Evolutionary conservation across 73 alveolate species (phyloP).

Genomic region (Tetrahymena elliotti): DNA sequence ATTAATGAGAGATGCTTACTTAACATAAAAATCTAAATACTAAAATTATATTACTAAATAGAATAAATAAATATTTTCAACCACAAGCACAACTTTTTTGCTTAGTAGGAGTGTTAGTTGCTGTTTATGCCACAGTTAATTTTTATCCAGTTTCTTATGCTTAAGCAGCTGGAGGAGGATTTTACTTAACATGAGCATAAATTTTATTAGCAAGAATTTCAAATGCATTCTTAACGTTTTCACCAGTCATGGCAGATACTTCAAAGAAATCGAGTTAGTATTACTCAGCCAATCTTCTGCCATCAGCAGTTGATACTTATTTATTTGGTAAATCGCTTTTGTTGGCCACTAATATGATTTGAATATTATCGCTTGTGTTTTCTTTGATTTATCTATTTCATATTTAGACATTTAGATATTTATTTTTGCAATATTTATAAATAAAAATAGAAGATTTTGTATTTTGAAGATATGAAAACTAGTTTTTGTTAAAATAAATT

Average conservation of each 20-base stretch:
- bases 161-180: neutral
- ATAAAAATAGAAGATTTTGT: neutral
- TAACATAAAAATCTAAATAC: neutral
- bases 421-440: neutral
- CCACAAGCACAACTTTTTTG: neutral
- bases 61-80: neutral
- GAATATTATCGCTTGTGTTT: slow-evolving; percentile 26
- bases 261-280: neutral
- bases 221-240: neutral
- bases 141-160: neutral
- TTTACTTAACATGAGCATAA: neutral
- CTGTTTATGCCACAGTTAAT: neutral
- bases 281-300: slow-evolving; percentile 37
- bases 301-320: slow-evolving; percentile 49
- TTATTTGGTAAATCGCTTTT: slow-evolving; percentile 33
- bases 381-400: slow-evolving; percentile 16
- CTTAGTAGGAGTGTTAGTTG: neutral
- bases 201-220: neutral
- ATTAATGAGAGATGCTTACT: neutral
- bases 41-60: neutral
- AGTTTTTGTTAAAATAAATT: neutral
- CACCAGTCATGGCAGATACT: neutral
- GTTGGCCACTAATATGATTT: slow-evolving; percentile 29
- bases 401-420: neutral
- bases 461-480: neutral